Percentiles rank a stretch among this genome's conserved stretches.
phyloP scores from a whole-genome alignment of 23 red algal genomes.

The Chondrus crispus region DNA sequence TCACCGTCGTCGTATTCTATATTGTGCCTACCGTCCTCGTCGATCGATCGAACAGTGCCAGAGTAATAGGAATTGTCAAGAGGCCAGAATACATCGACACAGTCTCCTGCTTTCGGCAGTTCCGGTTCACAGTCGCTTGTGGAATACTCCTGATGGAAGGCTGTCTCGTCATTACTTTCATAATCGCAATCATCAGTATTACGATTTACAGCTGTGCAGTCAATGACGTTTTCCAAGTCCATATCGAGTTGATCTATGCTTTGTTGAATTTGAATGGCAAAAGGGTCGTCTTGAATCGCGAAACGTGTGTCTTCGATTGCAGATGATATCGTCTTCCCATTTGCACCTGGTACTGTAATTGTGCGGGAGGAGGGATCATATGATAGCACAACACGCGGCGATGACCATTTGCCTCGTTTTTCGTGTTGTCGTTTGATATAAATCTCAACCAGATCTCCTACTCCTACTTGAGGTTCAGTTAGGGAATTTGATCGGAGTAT shows the following conservation, averaged over 20 bases:
- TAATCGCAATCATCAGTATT: not conserved
- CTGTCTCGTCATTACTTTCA: not conserved
- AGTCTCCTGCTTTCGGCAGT: too few species aligned
- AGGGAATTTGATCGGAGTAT: slow-evolving; percentile 9
- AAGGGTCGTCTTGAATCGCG: not conserved
- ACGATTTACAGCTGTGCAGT: not conserved
- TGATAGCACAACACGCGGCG: not conserved
- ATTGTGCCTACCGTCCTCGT: too few species aligned
- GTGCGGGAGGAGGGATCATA: not conserved
- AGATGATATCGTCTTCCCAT: not conserved
- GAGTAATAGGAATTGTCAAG: too few species aligned
- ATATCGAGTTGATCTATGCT: slow-evolving; percentile 13
- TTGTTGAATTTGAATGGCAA: not conserved
- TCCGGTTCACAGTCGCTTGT: too few species aligned
- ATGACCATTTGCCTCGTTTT: not conserved
- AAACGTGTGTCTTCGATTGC: not conserved
- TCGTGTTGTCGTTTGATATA: not conserved
- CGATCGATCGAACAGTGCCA: too few species aligned
- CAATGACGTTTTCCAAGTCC: not conserved
- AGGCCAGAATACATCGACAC: too few species aligned
- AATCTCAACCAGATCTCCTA: not conserved
- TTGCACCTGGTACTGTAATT: not conserved
- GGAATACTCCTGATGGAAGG: not conserved
- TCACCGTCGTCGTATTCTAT: too few species aligned
- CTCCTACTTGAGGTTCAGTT: not conserved